Evolutionary conservation across 352 stramenopile genomes (phyloP).

Genomic region (Phytophthora hybrid): DNA sequence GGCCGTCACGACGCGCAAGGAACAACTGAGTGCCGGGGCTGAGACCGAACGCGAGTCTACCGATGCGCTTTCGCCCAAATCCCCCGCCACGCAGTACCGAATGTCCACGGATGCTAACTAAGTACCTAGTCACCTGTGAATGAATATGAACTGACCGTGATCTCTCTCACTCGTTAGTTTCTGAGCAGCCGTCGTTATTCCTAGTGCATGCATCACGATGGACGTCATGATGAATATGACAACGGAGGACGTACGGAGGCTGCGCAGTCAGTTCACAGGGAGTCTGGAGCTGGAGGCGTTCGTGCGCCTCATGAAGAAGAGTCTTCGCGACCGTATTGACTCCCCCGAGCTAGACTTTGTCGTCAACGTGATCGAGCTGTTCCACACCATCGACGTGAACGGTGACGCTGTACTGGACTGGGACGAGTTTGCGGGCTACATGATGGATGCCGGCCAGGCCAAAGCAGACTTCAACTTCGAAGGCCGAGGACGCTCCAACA

Average conservation of each 20-base stretch:
- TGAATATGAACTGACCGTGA: background rate
- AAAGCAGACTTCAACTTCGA: constrained; percentile 65
- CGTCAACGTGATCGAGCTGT: constrained; percentile 87
- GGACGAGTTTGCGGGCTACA: constrained; percentile 92
- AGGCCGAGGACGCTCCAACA: constrained; percentile 31
- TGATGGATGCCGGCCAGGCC: constrained; percentile 79
- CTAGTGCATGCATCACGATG: constrained; percentile 41
- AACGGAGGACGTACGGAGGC: constrained; percentile 72
- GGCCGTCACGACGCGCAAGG: constrained; percentile 44
- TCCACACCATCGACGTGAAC: constrained; percentile 92
- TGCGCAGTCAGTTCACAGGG: constrained; percentile 62
- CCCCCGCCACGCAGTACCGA: constrained; percentile 40
- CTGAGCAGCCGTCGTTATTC: background rate
- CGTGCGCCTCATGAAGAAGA: constrained; percentile 75
- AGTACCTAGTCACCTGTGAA: constrained; percentile 11
- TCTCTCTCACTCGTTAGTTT: too few species aligned
- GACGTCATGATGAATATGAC: constrained; percentile 91
- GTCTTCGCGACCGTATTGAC: constrained; percentile 71
- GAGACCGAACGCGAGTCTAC: constrained; percentile 10
- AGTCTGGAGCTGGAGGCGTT: constrained; percentile 73
- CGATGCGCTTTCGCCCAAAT: constrained; percentile 32
- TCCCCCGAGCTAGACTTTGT: constrained; percentile 80
- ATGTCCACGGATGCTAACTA: constrained; percentile 31
- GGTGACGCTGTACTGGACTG: constrained; percentile 88
- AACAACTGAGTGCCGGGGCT: constrained; percentile 27